Evolutionary conservation across 2,329 filamentous ascomycete genomes (phyloP).

Genomic region (Fusarium robinianum): DNA sequence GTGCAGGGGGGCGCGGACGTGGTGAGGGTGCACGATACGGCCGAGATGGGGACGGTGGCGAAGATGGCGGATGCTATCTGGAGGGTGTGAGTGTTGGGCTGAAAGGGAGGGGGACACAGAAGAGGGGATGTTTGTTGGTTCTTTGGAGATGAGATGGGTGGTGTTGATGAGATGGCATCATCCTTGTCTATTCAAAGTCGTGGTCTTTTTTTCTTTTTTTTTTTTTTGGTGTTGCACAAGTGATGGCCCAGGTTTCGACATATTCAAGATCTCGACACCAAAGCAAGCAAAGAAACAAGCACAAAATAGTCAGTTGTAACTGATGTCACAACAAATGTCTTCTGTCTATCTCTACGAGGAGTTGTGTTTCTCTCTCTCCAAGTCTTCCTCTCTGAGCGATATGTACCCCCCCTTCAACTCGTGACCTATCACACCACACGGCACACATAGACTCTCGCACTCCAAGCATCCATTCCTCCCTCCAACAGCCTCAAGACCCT

Average conservation of each 20-base stretch:
- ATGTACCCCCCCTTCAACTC: not conserved
- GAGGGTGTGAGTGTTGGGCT: slow-evolving; percentile 54
- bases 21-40: slow-evolving; percentile 87
- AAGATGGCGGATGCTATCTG: slow-evolving; percentile 95
- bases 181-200: too few relatives aligned
- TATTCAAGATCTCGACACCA: too few relatives aligned
- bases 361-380: slow-evolving; percentile 17
- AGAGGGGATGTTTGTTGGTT: not conserved
- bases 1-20: slow-evolving; percentile 89
- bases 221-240: too few relatives aligned
- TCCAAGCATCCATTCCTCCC: too few relatives aligned
- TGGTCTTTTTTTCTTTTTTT: too few relatives aligned
- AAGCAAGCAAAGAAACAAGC: too few relatives aligned
- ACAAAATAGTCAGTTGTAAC: too few relatives aligned
- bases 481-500: not conserved
- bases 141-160: not conserved
- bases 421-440: slow-evolving; percentile 9
- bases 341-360: not conserved
- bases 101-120: too few relatives aligned
- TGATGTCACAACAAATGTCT: too few relatives aligned
- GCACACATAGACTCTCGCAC: too few relatives aligned
- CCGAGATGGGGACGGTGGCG: slow-evolving; percentile 81
- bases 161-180: too few relatives aligned
- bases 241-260: too few relatives aligned
- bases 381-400: not conserved